Evolutionary conservation across 2,329 filamentous ascomycete genomes (phyloP), one percentile per base, ranked within the genome.

Genomic region (Knoxdaviesia capensis): DNA sequence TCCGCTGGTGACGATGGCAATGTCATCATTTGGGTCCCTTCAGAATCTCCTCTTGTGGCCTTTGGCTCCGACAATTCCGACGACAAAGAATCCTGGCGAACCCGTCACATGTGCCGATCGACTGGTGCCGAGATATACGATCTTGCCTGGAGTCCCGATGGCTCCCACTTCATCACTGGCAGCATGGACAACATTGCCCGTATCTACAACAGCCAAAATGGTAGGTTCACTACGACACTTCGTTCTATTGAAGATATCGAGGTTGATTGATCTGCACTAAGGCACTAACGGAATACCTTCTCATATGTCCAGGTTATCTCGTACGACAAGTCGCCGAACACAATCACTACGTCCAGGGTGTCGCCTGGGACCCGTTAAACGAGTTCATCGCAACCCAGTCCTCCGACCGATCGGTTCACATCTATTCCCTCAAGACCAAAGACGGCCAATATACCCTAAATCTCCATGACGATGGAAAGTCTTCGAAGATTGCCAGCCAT

Each of bases 121-220:
- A 84, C 82, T 47, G 88, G 87, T 34, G 85, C 87, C 7, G 90
- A 98, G 59, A 96, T 98, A 50, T 98, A 98, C 61, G 90, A 98
- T 59, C 65, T 98, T 44, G 90, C 90, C 41, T 98, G 90, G 92
- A 96, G 90, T 40, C 92, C 92, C n/a, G 90, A 98, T 59, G 86
- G 83, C 35, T 67, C 78, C 35, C 90, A 92, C 63, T 94, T 98
- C 64, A 94, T 98, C 52, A 94, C 92, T 29, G 90, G 90, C 35
- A 96, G 90, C 62, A 96, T 98, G 87, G 90, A 98, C 63, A 98
- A 98, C 57, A 80, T 96, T 56, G 87, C 90, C 45, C 75, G 88
- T 45, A 96, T 98, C 52, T 96, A 94, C 66, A 94, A 93, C 59
- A 83, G 87, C 44, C 80, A 82, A 48, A 90, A 82, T 52, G 88